Evolutionary conservation across 257 asterid species (phyloP).

Genomic region (Coffea canephora): DNA sequence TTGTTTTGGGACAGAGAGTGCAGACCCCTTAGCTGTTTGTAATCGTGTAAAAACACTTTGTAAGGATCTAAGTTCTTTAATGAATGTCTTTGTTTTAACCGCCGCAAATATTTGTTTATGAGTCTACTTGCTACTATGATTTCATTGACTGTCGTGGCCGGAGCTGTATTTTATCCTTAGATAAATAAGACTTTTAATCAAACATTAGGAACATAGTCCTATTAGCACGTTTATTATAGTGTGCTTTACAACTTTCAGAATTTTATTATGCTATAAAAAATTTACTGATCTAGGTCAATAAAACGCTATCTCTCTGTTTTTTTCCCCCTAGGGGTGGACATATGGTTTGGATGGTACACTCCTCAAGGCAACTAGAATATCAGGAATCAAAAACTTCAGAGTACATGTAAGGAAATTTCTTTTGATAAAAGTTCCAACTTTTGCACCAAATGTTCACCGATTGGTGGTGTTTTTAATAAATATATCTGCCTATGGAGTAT

Average conservation of each 20-base stretch:
- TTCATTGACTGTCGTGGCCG: background rate
- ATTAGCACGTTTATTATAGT: background rate
- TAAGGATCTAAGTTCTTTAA: background rate
- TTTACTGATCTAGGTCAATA: background rate
- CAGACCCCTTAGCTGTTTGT: background rate
- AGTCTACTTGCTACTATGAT: no score
- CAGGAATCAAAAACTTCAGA: conserved; percentile 77
- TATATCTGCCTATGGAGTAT: conserved; percentile 29
- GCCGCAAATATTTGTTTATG: background rate
- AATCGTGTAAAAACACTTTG: background rate
- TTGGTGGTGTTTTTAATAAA: conserved; percentile 9
- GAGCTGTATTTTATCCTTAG: no score
- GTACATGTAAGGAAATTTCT: conserved; percentile 41
- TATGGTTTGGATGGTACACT: conserved; percentile 81
- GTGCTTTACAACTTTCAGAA: background rate
- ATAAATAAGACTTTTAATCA: background rate
- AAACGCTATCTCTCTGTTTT: background rate
- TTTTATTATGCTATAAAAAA: background rate
- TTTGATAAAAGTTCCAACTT: background rate
- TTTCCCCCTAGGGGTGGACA: conserved; percentile 71
- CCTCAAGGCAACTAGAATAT: conserved; percentile 59
- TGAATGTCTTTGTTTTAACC: background rate
- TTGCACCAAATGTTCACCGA: background rate
- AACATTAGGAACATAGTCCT: background rate
- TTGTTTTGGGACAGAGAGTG: background rate